phyloP scores from a whole-genome alignment of 805 yeast species.

The Ogataea pilisensis region DNA sequence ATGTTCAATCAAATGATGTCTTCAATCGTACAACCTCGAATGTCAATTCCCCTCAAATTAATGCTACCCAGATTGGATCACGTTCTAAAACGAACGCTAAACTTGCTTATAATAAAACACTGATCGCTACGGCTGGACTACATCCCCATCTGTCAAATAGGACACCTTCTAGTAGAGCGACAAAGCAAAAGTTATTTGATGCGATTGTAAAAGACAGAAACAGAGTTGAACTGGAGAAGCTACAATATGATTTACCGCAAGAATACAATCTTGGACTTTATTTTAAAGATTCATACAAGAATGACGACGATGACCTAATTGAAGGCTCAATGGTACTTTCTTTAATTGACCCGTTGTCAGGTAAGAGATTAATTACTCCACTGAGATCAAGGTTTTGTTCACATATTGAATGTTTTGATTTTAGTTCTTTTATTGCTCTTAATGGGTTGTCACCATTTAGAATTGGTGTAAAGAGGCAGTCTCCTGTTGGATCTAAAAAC shows the following conservation, averaged over 20 bases:
- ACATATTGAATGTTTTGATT: conserved; percentile 34
- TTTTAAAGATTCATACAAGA: background rate
- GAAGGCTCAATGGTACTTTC: conserved; percentile 29
- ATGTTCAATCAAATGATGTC: too few relatives aligned
- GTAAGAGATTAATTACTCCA: conserved; percentile 27
- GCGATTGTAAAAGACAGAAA: background rate
- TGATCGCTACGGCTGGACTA: background rate
- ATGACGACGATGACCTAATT: conserved; percentile 28
- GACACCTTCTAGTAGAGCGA: background rate
- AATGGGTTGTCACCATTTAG: conserved; percentile 26
- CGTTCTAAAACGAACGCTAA: background rate
- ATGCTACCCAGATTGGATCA: background rate
- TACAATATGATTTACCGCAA: background rate
- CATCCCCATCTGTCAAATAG: background rate
- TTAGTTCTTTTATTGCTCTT: conserved; percentile 27
- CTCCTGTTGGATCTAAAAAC: conserved; percentile 16
- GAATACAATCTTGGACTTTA: background rate
- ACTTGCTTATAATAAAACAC: background rate
- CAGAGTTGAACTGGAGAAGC: background rate
- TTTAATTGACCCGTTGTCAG: conserved; percentile 31
- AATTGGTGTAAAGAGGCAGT: conserved; percentile 19
- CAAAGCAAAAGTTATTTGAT: background rate
- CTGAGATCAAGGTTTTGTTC: conserved; percentile 31
- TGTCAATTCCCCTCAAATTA: too few relatives aligned
- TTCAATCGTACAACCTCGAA: too few relatives aligned